Conservation (phyloP, 2,329 filamentous ascomycete species). For the Epichloe sp. region DNA sequence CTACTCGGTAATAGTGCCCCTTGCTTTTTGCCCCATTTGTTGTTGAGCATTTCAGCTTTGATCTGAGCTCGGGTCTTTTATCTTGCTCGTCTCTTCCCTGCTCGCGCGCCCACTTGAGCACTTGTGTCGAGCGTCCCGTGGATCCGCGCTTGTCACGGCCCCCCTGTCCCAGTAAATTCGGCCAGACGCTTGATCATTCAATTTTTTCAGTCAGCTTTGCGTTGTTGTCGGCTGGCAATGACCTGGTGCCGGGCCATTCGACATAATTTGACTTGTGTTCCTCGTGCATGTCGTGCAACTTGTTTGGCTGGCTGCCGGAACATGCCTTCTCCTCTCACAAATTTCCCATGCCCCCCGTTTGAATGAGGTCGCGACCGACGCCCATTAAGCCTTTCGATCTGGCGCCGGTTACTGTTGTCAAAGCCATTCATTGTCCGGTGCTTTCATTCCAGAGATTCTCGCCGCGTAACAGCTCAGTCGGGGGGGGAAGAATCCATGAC, state of each 20-base stretch:
- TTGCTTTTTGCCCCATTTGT: no score
- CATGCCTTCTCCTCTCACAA: neutral
- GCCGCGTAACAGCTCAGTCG: neutral
- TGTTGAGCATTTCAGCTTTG: neutral
- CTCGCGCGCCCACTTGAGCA: neutral
- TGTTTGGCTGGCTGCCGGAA: neutral
- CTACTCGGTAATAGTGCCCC: no score
- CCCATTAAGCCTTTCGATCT: neutral
- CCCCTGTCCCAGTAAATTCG: neutral
- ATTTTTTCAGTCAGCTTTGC: neutral
- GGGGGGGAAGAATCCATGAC: neutral
- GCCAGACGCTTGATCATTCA: neutral
- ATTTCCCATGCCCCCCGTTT: neutral
- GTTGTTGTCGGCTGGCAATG: neutral
- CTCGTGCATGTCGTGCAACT: neutral
- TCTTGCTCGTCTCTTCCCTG: neutral
- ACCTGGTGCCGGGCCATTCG: no score
- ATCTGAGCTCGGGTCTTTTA: neutral
- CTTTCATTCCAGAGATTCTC: conserved; percentile 1
- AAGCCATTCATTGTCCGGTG: neutral
- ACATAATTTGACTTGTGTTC: no score
- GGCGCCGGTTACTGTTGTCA: neutral
- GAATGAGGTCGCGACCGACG: neutral
- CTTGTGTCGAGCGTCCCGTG: neutral
- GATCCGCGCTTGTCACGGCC: neutral